Base-by-base conservation (phyloP, 2,329 filamentous ascomycete genomes). In the Fusarium humuli region DNA sequence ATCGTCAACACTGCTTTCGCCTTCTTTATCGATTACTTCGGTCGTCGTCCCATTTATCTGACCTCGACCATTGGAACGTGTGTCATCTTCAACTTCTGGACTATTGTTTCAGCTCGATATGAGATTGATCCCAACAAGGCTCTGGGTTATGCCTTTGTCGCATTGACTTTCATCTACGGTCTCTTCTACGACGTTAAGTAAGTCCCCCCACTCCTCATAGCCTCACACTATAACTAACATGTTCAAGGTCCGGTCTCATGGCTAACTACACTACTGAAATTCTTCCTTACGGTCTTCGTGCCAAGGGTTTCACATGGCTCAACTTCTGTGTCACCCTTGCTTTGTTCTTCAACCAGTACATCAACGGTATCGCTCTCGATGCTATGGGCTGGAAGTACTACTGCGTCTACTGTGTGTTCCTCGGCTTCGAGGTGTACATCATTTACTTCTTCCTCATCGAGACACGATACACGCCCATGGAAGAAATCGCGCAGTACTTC, bases 111-210 rank as follows among this genome's bases (percentile, higher is more conserved):
- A 0, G 77, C 77, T 77, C 4, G 79, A 73, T 23, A 75, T 72
- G 3, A 60, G 1, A 76, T 76, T 20, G 65, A 69, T 2, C 55
- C 67, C 5, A 73, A 69, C 16, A 67, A 64, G 11, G 64, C 11
- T 40, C 47, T 42, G 0, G 29, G 72, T 50, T 49, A 65, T 45
- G 70, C 74, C 0, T 78, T 81, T 3, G 75, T 83, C 5, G 73
- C 77, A 0, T 75, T 80, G 34, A 73, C 82, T 1, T 83, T 83
- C 29, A 75, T 81, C 23, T 83, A 78, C 59, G 79, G 77, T n/a
- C 74, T 75, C 10, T 77, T 76, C 52, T 82, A 80, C 54, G 77
- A 79, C 40, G 73, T 81, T 13, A 64, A 63, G 61, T 57, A 11
- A 63, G 58, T 22, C 4, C 2, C n/a, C 1, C 8, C 1, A 13